phyloP scores from a whole-genome alignment of 2,329 filamentous ascomycete genomes.

The Colletotrichum neosansevieriae region DNA sequence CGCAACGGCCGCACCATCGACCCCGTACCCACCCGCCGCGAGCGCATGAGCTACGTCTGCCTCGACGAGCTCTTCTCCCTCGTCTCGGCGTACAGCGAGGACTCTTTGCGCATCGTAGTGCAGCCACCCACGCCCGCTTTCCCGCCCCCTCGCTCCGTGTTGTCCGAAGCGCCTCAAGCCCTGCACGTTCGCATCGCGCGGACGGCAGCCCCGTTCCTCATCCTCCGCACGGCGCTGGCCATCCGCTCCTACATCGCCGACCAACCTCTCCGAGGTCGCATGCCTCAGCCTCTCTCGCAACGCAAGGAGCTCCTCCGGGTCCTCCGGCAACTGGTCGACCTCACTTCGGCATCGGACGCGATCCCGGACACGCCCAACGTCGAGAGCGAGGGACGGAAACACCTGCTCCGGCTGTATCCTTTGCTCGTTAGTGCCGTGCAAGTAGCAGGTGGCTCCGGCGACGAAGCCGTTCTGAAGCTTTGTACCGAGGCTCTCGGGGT shows the following conservation, averaged over 20 bases:
- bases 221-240: slow-evolving; percentile 83
- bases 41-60: slow-evolving; percentile 82
- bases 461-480: slow-evolving; percentile 69
- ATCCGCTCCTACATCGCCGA: slow-evolving; percentile 91
- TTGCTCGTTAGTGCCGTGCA: slow-evolving; percentile 75
- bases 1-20: slow-evolving; percentile 81
- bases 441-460: slow-evolving; percentile 68
- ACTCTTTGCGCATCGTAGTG: slow-evolving; percentile 53
- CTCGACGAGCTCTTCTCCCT: slow-evolving; percentile 83
- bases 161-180: slow-evolving; percentile 47
- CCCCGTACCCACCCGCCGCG: slow-evolving; percentile 72
- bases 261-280: slow-evolving; percentile 87
- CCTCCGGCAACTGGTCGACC: slow-evolving; percentile 72
- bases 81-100: slow-evolving; percentile 64
- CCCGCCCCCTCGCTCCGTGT: slow-evolving; percentile 44
- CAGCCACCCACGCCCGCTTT: slow-evolving; percentile 60
- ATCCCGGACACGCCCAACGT: slow-evolving; percentile 69
- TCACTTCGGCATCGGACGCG: slow-evolving; percentile 77
- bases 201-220: slow-evolving; percentile 82
- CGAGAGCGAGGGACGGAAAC: slow-evolving; percentile 74
- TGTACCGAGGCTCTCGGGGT: slow-evolving; percentile 71
- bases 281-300: slow-evolving; percentile 88
- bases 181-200: slow-evolving; percentile 74
- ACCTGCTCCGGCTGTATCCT: slow-evolving; percentile 85
- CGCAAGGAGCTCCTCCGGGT: slow-evolving; percentile 82